These are phyloP conservation scores for Iberis pinnata DNA, from an alignment of 345 rosid species.

Conservation along the genomic window DNA sequence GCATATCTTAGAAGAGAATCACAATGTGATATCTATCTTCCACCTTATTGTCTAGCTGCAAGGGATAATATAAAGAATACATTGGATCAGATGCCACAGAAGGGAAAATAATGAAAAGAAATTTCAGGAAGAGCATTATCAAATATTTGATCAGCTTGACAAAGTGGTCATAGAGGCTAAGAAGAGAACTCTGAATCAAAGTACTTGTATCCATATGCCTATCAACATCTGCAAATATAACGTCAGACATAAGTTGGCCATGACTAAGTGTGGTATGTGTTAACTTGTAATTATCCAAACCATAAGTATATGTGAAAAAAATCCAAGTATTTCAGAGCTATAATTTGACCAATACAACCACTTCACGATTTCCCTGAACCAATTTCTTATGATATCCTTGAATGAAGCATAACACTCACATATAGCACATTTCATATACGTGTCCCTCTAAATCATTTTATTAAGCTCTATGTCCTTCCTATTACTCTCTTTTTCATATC, in stretches of 20 bases:
- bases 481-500: slow-evolving; percentile 95
- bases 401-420: slow-evolving; percentile 92
- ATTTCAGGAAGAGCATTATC: slow-evolving; percentile 41
- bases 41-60: slow-evolving; percentile 59
- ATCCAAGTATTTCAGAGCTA: slow-evolving; percentile 13
- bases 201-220: slow-evolving; percentile 31
- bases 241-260: too few species aligned
- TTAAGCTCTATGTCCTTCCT: too few species aligned
- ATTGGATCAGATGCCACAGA: slow-evolving; percentile 9
- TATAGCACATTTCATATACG: slow-evolving; percentile 87
- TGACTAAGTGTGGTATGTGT: too few species aligned
- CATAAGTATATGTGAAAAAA: slow-evolving; percentile 9
- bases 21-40: slow-evolving; percentile 83
- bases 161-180: too few species aligned
- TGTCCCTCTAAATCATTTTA: slow-evolving; percentile 61
- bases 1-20: slow-evolving; percentile 94
- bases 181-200: slow-evolving; percentile 59
- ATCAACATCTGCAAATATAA: slow-evolving; percentile 58
- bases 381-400: slow-evolving; percentile 78
- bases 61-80: slow-evolving; percentile 10
- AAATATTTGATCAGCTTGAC: slow-evolving; percentile 70
- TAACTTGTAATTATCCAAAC: slow-evolving; percentile 3
- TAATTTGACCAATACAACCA: too few species aligned
- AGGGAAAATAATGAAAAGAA: not conserved
- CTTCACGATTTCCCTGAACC: slow-evolving; percentile 72